These are phyloP conservation scores for Fusarium vanettenii DNA, from an alignment of 2,329 filamentous ascomycete genomes.

Conservation along the genomic window DNA sequence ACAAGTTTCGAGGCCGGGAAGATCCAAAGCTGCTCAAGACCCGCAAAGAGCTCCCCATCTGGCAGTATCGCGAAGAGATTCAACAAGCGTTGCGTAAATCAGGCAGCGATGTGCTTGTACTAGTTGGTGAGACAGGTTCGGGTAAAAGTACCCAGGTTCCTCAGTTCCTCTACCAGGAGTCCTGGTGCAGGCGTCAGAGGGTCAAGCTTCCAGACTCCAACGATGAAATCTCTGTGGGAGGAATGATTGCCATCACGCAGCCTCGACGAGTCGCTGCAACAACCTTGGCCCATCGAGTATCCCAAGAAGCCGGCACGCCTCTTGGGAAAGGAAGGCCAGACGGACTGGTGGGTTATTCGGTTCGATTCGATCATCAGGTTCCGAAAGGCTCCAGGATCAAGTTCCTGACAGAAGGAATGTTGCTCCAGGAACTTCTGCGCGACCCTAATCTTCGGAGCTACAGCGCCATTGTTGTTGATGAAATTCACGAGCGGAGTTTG, in stretches of 20 bases:
- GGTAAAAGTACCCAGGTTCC: constrained; percentile 98
- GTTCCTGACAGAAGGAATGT: constrained; percentile 95
- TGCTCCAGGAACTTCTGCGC: constrained; percentile 90
- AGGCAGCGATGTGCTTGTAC: constrained; percentile 78
- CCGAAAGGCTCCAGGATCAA: constrained; percentile 89
- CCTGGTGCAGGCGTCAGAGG: constrained; percentile 78
- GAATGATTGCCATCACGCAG: constrained; percentile 92
- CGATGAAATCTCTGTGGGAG: constrained; percentile 69
- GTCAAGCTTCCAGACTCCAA: constrained; percentile 57
- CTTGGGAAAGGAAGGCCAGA: constrained; percentile 55
- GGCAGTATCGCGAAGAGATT: constrained; percentile 78
- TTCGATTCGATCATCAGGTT: constrained; percentile 90
- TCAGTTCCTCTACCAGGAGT: constrained; percentile 83
- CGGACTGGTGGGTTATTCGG: constrained; percentile 85
- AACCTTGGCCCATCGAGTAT: constrained; percentile 87
- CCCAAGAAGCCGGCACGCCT: constrained; percentile 76
- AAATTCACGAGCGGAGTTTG: constrained; percentile 95
- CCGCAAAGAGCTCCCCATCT: constrained; percentile 83
- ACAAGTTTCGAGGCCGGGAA: constrained; percentile 34
- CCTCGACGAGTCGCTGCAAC: constrained; percentile 94
- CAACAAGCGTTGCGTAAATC: constrained; percentile 65
- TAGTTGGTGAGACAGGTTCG: constrained; percentile 94
- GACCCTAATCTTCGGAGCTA: constrained; percentile 88
- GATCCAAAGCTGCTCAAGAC: constrained; percentile 54
- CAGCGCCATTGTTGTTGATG: constrained; percentile 91